These are phyloP conservation scores for Chalara sp. DNA, from an alignment of 2,329 filamentous ascomycete genomes.

Conservation along the genomic window DNA sequence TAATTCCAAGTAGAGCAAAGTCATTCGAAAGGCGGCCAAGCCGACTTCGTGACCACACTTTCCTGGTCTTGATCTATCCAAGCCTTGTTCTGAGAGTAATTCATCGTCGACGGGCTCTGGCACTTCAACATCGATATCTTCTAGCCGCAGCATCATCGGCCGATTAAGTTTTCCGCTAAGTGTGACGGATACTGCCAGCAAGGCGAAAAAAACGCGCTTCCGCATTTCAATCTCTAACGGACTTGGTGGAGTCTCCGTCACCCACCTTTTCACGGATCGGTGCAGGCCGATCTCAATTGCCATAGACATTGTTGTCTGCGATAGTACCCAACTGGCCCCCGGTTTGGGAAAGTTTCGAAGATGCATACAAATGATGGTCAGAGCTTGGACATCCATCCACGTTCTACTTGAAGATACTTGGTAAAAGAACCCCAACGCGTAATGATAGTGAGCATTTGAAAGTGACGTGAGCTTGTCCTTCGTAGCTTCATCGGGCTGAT, in stretches of 20 bases:
- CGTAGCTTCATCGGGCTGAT: slow-evolving; percentile 48
- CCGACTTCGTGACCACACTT: slow-evolving; percentile 63
- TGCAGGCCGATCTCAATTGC: slow-evolving; percentile 73
- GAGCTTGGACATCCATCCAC: slow-evolving; percentile 63
- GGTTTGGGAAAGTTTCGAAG: slow-evolving; percentile 75
- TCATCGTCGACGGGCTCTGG: slow-evolving; percentile 68
- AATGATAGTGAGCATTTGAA: slow-evolving; percentile 75
- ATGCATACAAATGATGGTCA: slow-evolving; percentile 65
- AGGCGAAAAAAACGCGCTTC: slow-evolving; percentile 71
- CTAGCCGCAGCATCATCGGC: slow-evolving; percentile 66
- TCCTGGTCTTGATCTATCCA: slow-evolving; percentile 46
- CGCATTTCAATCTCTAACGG: slow-evolving; percentile 67
- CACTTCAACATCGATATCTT: slow-evolving; percentile 74
- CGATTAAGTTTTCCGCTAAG: slow-evolving; percentile 69
- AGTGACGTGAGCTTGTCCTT: slow-evolving; percentile 51
- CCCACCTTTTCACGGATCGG: slow-evolving; percentile 57
- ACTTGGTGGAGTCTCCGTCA: slow-evolving; percentile 35
- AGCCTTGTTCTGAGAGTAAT: slow-evolving; percentile 54
- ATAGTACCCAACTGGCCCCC: slow-evolving; percentile 64
- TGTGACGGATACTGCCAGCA: slow-evolving; percentile 60
- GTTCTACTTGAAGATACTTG: slow-evolving; percentile 55
- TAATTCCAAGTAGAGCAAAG: slow-evolving; percentile 64
- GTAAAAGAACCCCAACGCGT: slow-evolving; percentile 61
- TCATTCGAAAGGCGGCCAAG: slow-evolving; percentile 57
- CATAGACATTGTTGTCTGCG: slow-evolving; percentile 56